Base-by-base conservation (phyloP, 495 filamentous ascomycete genomes). In the Daldinia bambusicola region DNA sequence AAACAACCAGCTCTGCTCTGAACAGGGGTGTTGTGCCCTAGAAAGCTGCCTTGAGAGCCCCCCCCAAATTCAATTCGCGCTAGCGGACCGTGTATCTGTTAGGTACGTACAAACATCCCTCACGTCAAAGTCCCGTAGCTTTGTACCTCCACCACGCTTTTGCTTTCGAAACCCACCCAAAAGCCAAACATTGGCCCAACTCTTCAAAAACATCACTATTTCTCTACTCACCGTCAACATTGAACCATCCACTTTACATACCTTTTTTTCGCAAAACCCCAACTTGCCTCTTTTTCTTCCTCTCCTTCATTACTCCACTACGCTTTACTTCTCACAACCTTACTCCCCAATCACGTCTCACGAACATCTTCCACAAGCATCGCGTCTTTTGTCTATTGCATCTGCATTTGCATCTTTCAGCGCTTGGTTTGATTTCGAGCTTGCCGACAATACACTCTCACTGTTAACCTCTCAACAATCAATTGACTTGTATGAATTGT, bases 121-220 rank as follows among this genome's bases (percentile, higher is more conserved):
- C 32, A 56, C 53, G 31, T 56, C 32, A 37, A 36, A 18, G 32
- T 56, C 34, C 34, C 34, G 9, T 48, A 48, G 6, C 8, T 45
- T 57, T 67, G 67, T 64, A 55, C 50, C 34, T 31, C 67, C 4
- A 56, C 51, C 51, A 50, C 56, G 18, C 70, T 52, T 61, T 36
- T 62, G 13, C 60, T 64, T 41, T 52, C 64, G 30, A 36, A 34
- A 45, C 63, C 69, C 52, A 67, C 53, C 55, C 63, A 60, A 69
- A 71, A 67, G 40, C 74, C 67, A 77, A 75, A 77, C 75, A 75
- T 74, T 68, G 67, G 51, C 66, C 67, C 10, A 50, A 61, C 64
- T 66, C 43, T 51, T 74, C 64, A 72, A 75, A 76, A 78, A 76
- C 74, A 76, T 69, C 66, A 76, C 56, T 37, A 43, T 48, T 37